Conservation (phyloP, 192 early-diverging fungal genomes). For the Coemansia sp. region DNA sequence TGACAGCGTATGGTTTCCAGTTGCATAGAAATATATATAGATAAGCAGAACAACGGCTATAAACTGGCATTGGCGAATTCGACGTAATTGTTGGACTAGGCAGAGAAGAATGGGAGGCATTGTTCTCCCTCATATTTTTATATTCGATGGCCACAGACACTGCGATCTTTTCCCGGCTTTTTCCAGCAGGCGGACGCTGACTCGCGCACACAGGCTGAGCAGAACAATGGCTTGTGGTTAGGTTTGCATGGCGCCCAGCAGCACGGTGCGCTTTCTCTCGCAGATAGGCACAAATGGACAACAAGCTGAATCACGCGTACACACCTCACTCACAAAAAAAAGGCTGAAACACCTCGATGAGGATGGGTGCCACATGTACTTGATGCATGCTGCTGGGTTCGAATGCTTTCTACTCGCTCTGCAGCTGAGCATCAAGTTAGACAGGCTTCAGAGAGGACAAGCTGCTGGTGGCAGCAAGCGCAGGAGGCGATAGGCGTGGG, state of each 20-base stretch:
- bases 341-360: not conserved
- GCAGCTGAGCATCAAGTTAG: not conserved
- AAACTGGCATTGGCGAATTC: slow-evolving; percentile 8
- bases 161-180: not conserved
- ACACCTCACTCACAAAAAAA: not conserved
- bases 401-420: no score
- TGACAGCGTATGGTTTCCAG: slow-evolving; percentile 5
- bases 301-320: slow-evolving; percentile 1
- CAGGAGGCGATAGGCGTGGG: not conserved
- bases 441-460: not conserved
- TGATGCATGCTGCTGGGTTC: not conserved
- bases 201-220: not conserved
- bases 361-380: not conserved
- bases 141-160: not conserved
- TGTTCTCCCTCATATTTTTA: not conserved
- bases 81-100: slow-evolving; percentile 4
- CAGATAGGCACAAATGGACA: not conserved
- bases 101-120: not conserved
- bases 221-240: not conserved
- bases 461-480: not conserved
- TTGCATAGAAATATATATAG: slow-evolving; percentile 3
- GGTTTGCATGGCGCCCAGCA: slow-evolving; percentile 2
- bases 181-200: not conserved
- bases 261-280: slow-evolving; percentile 1
- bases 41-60: slow-evolving; percentile 12